phyloP scores from a whole-genome alignment of 2,329 filamentous ascomycete genomes.

The Clarireedia homoeocarpa region DNA sequence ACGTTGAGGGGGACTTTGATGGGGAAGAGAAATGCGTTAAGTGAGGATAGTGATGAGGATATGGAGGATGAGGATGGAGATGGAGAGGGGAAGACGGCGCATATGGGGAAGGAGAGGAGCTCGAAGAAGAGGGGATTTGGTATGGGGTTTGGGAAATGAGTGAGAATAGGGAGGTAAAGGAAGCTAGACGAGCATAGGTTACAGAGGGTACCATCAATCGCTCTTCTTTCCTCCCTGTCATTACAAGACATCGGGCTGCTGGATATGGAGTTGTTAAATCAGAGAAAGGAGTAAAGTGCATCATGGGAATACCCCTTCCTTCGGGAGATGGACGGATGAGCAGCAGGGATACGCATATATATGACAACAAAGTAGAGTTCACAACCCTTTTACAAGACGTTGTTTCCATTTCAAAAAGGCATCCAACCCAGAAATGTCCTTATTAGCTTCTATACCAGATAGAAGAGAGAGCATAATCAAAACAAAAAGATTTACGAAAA shows the following conservation, averaged over 20 bases:
- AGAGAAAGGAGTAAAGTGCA: neutral
- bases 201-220: neutral
- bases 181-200: too few relatives aligned
- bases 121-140: conserved; percentile 42
- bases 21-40: conserved; percentile 38
- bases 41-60: conserved; percentile 35
- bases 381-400: neutral
- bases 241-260: neutral
- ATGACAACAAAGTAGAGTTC: neutral
- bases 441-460: conserved; percentile 1
- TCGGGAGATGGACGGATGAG: neutral
- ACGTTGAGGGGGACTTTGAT: conserved; percentile 30
- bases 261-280: neutral
- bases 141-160: conserved; percentile 11
- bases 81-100: conserved; percentile 33
- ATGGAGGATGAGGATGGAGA: conserved; percentile 33
- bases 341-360: neutral
- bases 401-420: neutral
- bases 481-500: neutral
- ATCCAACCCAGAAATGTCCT: neutral
- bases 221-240: neutral
- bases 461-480: neutral
- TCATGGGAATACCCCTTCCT: neutral
- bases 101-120: conserved; percentile 39
- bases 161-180: neutral